Evolutionary conservation across 2,329 filamentous ascomycete species (phyloP), one percentile per base, ranked within the genome.

Genomic region (Phialophora expanda): DNA sequence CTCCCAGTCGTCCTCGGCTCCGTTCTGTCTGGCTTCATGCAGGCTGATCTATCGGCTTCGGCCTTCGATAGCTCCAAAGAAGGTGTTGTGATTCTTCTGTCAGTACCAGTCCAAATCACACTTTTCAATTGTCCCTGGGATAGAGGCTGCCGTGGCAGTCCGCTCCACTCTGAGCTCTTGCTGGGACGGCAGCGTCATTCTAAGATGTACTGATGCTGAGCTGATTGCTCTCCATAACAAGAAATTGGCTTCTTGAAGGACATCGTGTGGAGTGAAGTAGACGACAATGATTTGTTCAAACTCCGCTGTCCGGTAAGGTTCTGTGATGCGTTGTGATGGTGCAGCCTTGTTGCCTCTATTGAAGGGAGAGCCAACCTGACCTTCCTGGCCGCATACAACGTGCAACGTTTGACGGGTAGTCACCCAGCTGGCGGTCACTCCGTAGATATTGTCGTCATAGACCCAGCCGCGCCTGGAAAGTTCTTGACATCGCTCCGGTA

Each of bases 401-500:
- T 28, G 24, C 24, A 51, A 28, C 24, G 4, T 6, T 22, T 34
- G 20, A 26, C 20, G 20, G 48, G 3, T 26, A 3, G 20, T 8
- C 48, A 28, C 24, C 22, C 4, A 51, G 22, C 17, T 44, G 8
- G 20, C 24, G 22, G 22, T 28, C 9, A 8, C 11, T 28, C 14
- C 9, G 20, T 11, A 51, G 14, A 51, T 26, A 26, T 26, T 51
- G 9, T 26, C 50, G 51, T 61, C 65, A 64, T 55, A 24, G 28
- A 44, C 41, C 30, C 53, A 9, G 48, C 5, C 22, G 38, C 28
- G 11, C 20, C 14, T 32, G 7, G 28, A 34, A 34, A 4, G 30
- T 28, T 58, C 59, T 64, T 26, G 3, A n/a, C 28, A 64, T 20
- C 12, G 41, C 28, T 56, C 65, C 62, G 32, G 56, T 57, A 20